These are phyloP conservation scores for Fragilaria crotonensis DNA, from an alignment of 108 stramenopile species.

Conservation along the genomic window DNA sequence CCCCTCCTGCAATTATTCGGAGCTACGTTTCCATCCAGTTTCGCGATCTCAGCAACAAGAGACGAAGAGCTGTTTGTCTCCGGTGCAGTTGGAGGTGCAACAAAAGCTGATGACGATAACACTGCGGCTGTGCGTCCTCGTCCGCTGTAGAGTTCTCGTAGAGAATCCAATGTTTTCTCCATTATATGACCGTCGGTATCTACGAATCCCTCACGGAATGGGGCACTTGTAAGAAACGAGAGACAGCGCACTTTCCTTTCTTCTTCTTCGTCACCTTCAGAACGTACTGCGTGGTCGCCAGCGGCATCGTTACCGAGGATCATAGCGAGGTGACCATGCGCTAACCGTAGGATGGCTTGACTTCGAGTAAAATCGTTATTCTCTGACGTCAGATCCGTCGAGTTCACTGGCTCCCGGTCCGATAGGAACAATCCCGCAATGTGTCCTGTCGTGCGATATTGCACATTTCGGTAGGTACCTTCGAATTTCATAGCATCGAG, in stretches of 20 bases:
- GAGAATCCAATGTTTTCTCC: background rate
- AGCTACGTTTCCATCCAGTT: constrained; percentile 2
- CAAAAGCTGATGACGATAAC: background rate
- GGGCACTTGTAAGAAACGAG: background rate
- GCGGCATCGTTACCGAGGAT: constrained; percentile 34
- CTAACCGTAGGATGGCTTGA: constrained; percentile 45
- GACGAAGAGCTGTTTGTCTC: background rate
- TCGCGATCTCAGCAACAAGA: background rate
- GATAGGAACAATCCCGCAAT: constrained; percentile 34
- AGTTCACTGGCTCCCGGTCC: background rate
- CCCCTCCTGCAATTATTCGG: constrained; percentile 23
- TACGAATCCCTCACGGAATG: background rate
- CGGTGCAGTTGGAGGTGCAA: background rate
- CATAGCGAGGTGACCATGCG: constrained; percentile 51
- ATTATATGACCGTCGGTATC: background rate
- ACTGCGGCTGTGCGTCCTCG: background rate
- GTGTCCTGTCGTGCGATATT: constrained; percentile 48
- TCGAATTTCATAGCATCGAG: constrained; percentile 70
- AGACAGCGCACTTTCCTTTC: constrained; percentile 5
- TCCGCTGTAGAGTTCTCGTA: background rate
- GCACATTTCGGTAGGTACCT: constrained; percentile 53
- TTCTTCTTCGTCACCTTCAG: constrained; percentile 3
- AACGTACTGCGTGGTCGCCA: constrained; percentile 4
- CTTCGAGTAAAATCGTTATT: constrained; percentile 14
- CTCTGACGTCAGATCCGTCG: background rate